Conservation (phyloP, 2,329 filamentous ascomycete genomes). For the Sporothrix phasma region DNA sequence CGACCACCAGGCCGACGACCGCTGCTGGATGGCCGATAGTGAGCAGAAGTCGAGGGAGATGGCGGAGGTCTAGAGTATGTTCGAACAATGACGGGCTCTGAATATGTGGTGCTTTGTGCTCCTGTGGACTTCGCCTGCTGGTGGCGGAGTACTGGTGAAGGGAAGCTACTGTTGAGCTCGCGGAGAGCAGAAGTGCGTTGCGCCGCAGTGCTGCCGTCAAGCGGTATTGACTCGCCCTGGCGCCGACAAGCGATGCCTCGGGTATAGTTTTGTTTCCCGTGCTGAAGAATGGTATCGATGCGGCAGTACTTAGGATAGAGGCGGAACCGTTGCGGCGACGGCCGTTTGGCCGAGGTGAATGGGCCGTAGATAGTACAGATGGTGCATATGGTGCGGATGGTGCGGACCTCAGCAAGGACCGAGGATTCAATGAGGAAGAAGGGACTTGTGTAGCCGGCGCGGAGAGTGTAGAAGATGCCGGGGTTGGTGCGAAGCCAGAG, state of each 20-base stretch:
- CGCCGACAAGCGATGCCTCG: slow-evolving; percentile 40
- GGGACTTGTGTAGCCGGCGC: not conserved
- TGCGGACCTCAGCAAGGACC: not conserved
- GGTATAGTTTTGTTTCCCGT: slow-evolving; percentile 33
- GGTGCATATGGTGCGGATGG: no score
- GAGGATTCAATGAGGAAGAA: not conserved
- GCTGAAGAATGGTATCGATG: slow-evolving; percentile 40
- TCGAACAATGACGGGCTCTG: slow-evolving; percentile 55
- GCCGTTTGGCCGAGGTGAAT: not conserved
- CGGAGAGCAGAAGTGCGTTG: slow-evolving; percentile 50
- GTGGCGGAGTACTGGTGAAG: slow-evolving; percentile 37
- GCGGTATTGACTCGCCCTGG: slow-evolving; percentile 45
- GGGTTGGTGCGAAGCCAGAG: not conserved
- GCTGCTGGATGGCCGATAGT: slow-evolving; percentile 23
- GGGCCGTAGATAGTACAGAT: not conserved
- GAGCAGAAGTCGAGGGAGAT: slow-evolving; percentile 18
- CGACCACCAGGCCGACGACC: slow-evolving; percentile 25
- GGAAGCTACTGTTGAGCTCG: slow-evolving; percentile 48
- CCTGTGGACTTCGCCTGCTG: slow-evolving; percentile 47
- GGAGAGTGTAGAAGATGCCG: not conserved
- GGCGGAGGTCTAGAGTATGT: slow-evolving; percentile 46
- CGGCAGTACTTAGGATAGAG: slow-evolving; percentile 15
- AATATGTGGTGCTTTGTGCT: slow-evolving; percentile 49
- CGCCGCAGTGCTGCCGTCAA: slow-evolving; percentile 46
- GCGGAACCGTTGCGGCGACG: not conserved